Base-by-base conservation (phyloP, 441 rosid species). In the Pelargonium cotyledonis region DNA sequence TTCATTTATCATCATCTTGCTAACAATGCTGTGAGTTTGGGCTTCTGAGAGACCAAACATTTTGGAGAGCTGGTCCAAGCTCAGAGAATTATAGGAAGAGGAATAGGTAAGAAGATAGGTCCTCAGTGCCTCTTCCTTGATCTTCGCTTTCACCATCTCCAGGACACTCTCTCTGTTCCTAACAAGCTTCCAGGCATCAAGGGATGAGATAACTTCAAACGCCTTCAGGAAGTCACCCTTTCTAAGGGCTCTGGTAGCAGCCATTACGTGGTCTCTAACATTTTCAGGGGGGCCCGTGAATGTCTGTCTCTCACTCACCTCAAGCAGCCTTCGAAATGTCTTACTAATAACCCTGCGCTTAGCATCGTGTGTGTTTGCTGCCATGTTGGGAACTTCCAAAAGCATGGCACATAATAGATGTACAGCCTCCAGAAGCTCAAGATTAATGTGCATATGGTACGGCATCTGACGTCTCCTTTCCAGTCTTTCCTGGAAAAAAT, bases 391-490 rank as follows among this genome's bases (percentile, higher is more conserved):
- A 55, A 89, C 92, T 80, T 89, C 92, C 18, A 89, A 84, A 11
- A 89, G 87, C 96, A 89, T 89, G 41, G 96, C 91, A 69, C 89
- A 86, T 9, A 83, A 82, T 55, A 89, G 87, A 71, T 89, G 92
- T 40, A 86, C 89, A 63, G 92, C 86, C 73, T 89, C 92, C 8
- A 89, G 83, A 58, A 88, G 88, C 82, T 89, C 96, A 16, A 89
- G 91, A 80, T 88, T 89, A 65, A 89, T 87, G 85, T 89, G 92
- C 96, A 89, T 88, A 75, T 87, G 96, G 68, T 88, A 87, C 26
- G 92, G 96, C 96, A 89, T 88, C 73, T 87, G 91, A 16, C 89
- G 84, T 71, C 89, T 85, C 77, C 91, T 85, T 67, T 88, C 96
- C 78, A 86, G 26, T 70, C 92, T 51, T 51, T 51, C 57, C 57